Conservation (phyloP, 2,329 filamentous ascomycete genomes). For the Colletotrichum trifolii region DNA sequence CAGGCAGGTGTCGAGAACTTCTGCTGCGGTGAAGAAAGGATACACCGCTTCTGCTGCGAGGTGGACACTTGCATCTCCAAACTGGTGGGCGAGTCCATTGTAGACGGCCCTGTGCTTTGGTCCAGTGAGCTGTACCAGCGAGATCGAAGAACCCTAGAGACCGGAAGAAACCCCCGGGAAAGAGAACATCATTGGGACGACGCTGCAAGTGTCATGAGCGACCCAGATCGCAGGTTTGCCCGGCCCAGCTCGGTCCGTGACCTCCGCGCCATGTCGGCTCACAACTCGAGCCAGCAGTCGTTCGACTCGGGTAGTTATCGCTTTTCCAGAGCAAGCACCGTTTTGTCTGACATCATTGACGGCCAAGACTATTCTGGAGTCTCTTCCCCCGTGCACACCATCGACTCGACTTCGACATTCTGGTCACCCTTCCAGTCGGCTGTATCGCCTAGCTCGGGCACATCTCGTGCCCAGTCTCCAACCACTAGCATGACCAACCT, state of each 20-base stretch:
- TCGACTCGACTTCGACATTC: conserved; percentile 82
- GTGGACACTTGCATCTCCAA: conserved; percentile 87
- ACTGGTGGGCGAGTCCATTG: conserved; percentile 84
- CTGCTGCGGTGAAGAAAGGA: conserved; percentile 92
- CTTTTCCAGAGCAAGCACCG: conserved; percentile 65
- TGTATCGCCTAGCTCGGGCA: conserved; percentile 70
- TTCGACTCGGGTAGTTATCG: conserved; percentile 76
- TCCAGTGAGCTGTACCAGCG: conserved; percentile 88
- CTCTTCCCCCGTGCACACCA: conserved; percentile 75
- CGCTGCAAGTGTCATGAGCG: conserved; percentile 64
- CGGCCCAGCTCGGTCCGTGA: conserved; percentile 66
- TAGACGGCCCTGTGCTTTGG: conserved; percentile 90
- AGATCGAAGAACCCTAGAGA: conserved; percentile 74
- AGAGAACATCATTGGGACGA: conserved; percentile 64
- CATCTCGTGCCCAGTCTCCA: conserved; percentile 70
- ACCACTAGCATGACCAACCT: conserved; percentile 70
- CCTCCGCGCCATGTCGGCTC: conserved; percentile 66
- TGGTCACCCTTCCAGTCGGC: conserved; percentile 88
- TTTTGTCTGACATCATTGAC: conserved; percentile 74
- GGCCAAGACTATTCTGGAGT: conserved; percentile 77
- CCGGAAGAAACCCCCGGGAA: conserved; percentile 53
- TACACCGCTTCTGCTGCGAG: conserved; percentile 93
- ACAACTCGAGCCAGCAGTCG: conserved; percentile 76
- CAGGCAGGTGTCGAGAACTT: conserved; percentile 89
- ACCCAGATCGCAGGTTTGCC: conserved; percentile 62